phyloP scores from a whole-genome alignment of 2,329 filamentous ascomycete genomes.

The Xylaria hypoxylon region DNA sequence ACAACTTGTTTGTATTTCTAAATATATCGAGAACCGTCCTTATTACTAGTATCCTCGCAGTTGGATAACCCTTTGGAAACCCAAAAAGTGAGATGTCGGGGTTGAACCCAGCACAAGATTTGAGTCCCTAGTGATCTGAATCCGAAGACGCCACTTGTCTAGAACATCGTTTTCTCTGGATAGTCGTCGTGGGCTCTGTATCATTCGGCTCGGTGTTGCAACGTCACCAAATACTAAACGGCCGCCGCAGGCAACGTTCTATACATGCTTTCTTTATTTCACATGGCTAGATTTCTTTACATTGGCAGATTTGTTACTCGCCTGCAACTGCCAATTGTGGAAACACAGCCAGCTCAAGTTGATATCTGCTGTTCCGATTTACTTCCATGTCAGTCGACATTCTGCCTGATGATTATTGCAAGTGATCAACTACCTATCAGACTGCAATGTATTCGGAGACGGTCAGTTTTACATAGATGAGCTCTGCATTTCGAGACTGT shows the following conservation, averaged over 20 bases:
- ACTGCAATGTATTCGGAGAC: constrained; percentile 1
- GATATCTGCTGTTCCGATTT: constrained; percentile 2
- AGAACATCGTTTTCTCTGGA: neutral
- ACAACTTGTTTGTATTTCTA: neutral
- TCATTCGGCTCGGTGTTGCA: neutral
- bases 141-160: constrained; percentile 4
- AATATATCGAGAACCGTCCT: neutral
- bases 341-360: neutral
- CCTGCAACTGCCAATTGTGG: constrained; percentile 8
- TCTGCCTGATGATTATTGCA: constrained; percentile 1
- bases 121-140: constrained; percentile 8
- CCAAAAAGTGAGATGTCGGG: constrained; percentile 2
- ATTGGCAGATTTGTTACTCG: neutral
- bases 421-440: neutral
- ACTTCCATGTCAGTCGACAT: constrained; percentile 5
- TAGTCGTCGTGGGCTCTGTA: neutral
- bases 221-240: constrained; percentile 4
- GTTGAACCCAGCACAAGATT: neutral
- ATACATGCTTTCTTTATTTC: neutral
- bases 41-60: neutral
- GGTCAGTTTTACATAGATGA: constrained; percentile 17
- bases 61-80: neutral
- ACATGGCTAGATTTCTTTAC: neutral
- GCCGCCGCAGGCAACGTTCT: neutral
- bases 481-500: neutral